Evolutionary conservation across 306 rosid genomes (phyloP), one percentile per base, ranked within the genome.

Genomic region (Cucurbita pepo): DNA sequence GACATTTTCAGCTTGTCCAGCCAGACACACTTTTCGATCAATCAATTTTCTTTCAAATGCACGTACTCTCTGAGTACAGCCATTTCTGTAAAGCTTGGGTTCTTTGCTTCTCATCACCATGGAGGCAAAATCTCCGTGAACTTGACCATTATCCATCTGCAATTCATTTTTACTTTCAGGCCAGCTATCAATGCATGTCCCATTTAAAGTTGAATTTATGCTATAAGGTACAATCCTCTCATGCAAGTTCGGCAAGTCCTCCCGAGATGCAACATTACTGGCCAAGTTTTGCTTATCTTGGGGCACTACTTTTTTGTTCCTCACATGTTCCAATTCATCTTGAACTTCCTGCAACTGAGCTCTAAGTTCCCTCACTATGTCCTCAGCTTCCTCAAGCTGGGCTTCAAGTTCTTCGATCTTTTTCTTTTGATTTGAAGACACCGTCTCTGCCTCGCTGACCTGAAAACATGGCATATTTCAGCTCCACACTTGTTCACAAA

Each of bases 11-110:
- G 63, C 59, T 76, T 82, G 71, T 84, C 80, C 83, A 55, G 90
- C 51, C 58, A 30, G 30, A 69, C 74, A 30, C 11, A 50, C 74
- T 25, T 69, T 59, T 59, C 43, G 45, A 74, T 74, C 77, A 34
- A 56, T 21, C 66, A 34, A 87, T 76, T 75, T 81, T 77, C 90
- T 84, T 79, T 89, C 97, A 74, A 80, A 85, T 16, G 99, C 97
- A 75, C 87, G 92, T 77, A 94, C 86, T 85, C 99, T 81, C 76
- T 91, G 99, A 25, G 96, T 94, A 78, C 97, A 94, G 15, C 96
- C 99, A 78, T 94, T 94, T 82, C 86, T 84, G 81, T 83, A 88
- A 60, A 85, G 91, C 81, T 89, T 87, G 7, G 95, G 87, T 76
- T 84, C 89, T 77, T 89, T 91, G 79, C 84, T 89, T 77, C 92